These are phyloP conservation scores for Sutorius australiensis DNA, from an alignment of 768 basidiomycete genomes.

Conservation along the genomic window DNA sequence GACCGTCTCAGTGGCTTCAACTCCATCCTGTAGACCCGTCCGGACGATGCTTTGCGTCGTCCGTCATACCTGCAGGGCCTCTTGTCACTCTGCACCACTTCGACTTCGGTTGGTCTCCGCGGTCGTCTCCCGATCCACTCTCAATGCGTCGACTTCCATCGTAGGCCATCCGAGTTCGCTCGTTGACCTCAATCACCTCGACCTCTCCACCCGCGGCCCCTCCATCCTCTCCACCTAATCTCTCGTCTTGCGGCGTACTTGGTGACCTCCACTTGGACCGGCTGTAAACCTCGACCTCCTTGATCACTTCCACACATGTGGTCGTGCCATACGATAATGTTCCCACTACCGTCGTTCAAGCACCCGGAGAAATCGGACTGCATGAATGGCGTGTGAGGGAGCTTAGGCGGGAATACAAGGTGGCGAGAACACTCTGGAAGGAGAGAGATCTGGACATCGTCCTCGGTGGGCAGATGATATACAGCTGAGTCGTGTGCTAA, in stretches of 20 bases:
- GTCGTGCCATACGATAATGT: slow-evolving; percentile 31
- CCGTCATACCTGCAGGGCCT: too few relatives aligned
- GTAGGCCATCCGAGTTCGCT: too few relatives aligned
- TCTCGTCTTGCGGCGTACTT: slow-evolving; percentile 22
- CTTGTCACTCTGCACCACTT: too few relatives aligned
- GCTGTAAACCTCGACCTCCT: slow-evolving; percentile 34
- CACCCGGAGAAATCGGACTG: slow-evolving; percentile 41
- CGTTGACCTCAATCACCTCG: too few relatives aligned
- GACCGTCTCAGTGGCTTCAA: too few relatives aligned
- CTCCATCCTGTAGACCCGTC: too few relatives aligned
- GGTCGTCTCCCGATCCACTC: too few relatives aligned
- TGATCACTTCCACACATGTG: slow-evolving; percentile 21
- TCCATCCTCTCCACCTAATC: too few relatives aligned
- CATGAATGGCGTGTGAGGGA: slow-evolving; percentile 45
- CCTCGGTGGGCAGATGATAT: slow-evolving; percentile 40
- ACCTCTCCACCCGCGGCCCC: too few relatives aligned
- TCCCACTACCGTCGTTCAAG: slow-evolving; percentile 37
- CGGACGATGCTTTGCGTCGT: too few relatives aligned
- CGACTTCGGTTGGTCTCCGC: too few relatives aligned
- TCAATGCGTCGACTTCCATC: too few relatives aligned
- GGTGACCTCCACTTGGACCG: slow-evolving; percentile 22
- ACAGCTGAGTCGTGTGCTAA: slow-evolving; percentile 42
- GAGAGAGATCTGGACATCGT: slow-evolving; percentile 35
- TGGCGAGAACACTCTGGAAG: slow-evolving; percentile 21
- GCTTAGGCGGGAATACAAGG: slow-evolving; percentile 22